Base-by-base conservation (phyloP, 495 filamentous ascomycete species). In the Terfezia claveryi region DNA sequence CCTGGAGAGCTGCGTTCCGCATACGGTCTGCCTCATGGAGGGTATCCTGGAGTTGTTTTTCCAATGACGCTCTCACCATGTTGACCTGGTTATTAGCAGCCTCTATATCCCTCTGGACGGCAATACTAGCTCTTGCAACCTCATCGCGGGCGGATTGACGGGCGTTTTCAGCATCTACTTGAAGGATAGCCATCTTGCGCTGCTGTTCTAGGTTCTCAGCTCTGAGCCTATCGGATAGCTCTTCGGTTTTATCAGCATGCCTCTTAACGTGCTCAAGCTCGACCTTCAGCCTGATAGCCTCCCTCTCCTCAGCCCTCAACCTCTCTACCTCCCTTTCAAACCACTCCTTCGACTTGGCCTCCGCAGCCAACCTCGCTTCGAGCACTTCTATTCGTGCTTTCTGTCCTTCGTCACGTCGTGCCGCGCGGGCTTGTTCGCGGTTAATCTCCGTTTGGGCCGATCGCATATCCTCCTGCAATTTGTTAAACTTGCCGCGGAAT, bases 391-490 rank as follows among this genome's bases (percentile, higher is more conserved):
- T 80, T 54, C 77, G 78, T 57, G 80, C 80, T 54, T 77, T 70
- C 56, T 85, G 75, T 50, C 81, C 76, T 61, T 88, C 78, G 61
- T 89, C 81, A 59, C 76, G 80, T 68, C 80, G 79, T 50, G 74
- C 72, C 70, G 80, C 85, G 23, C 74, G 71, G n/a, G 80, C 76
- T 62, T 87, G 85, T 63, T 94, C 87, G 55, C 80, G 76, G 14
- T 79, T 77, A 54, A 94, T 78, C 53, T 92, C 81, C 49, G 74
- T 73, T 54, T 81, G 80, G n/a, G 83, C 79, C 53, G 69, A 72
- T 10, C 78, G 75, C 81, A 96, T 85, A 55, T 94, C 84, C 59
- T 82, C 76, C 69, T 94, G 87, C 51, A 96, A 69, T 54, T 73
- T 75, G 59, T 87, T 77, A 62, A 94, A 81, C 65, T 87, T 89